Evolutionary conservation across 140 eudicot species (phyloP).

Genomic region (Stevia rebaudiana): DNA sequence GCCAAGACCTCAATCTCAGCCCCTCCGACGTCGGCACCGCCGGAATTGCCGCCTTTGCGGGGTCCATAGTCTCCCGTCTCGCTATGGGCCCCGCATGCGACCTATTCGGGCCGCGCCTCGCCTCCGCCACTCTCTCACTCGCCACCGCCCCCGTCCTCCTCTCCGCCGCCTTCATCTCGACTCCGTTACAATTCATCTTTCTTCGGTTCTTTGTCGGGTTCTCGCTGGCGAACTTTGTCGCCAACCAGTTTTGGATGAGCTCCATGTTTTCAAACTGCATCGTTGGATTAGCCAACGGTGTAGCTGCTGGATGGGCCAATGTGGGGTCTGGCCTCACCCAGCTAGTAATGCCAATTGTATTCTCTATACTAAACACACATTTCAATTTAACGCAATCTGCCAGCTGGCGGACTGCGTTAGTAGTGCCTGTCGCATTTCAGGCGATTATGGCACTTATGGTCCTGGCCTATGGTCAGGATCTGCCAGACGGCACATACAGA

Average conservation of each 20-base stretch:
- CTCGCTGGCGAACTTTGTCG: constrained; percentile 58
- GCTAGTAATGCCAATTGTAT: constrained; percentile 56
- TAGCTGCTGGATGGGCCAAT: constrained; percentile 84
- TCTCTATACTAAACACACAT: constrained; percentile 22
- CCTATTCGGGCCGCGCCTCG: constrained; percentile 60
- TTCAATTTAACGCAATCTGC: constrained; percentile 17
- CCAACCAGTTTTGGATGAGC: constrained; percentile 83
- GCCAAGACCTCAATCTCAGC: constrained; percentile 59
- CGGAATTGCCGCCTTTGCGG: constrained; percentile 59
- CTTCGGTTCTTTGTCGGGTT: constrained; percentile 57
- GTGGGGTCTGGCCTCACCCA: constrained; percentile 70
- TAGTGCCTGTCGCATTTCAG: constrained; percentile 47
- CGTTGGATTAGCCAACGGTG: constrained; percentile 61
- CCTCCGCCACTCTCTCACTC: constrained; percentile 66
- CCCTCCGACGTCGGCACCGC: constrained; percentile 47
- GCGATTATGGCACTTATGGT: constrained; percentile 44
- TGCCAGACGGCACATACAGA: constrained; percentile 42
- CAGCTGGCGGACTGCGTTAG: constrained; percentile 54
- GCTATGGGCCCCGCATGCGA: constrained; percentile 81
- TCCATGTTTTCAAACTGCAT: constrained; percentile 61
- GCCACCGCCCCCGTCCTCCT: constrained; percentile 55
- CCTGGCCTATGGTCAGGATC: constrained; percentile 52
- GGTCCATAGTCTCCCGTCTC: constrained; percentile 66
- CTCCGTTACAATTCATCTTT: constrained; percentile 39
- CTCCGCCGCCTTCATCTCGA: constrained; percentile 26